Percentiles rank a stretch among this genome's conserved stretches.
These are phyloP conservation scores for Pseudoturritis turrita DNA, from an alignment of 345 rosid species.

Conservation along the genomic window DNA sequence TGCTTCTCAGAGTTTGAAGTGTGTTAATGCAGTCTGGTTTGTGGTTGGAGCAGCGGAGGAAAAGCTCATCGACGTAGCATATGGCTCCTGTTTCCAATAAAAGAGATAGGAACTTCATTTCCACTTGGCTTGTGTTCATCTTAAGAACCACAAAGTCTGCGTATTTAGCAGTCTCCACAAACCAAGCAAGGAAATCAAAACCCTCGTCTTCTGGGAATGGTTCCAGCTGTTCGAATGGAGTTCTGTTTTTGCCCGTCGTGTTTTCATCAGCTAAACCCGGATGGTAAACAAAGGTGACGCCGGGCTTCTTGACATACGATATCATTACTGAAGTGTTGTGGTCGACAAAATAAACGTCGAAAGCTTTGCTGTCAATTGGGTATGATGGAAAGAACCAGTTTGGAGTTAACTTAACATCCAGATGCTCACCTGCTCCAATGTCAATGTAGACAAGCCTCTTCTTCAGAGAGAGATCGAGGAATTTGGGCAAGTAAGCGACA, in stretches of 20 bases:
- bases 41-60: slow-evolving; percentile 48
- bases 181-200: slow-evolving; percentile 71
- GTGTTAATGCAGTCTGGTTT: slow-evolving; percentile 41
- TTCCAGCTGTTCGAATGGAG: slow-evolving; percentile 37
- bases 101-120: slow-evolving; percentile 45
- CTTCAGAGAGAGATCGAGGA: slow-evolving; percentile 35
- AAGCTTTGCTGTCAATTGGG: slow-evolving; percentile 51
- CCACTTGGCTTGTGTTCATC: slow-evolving; percentile 56
- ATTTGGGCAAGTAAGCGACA: slow-evolving; percentile 53
- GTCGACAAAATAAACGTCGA: slow-evolving; percentile 62
- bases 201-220: slow-evolving; percentile 47
- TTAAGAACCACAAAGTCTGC: slow-evolving; percentile 72
- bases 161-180: slow-evolving; percentile 49
- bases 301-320: slow-evolving; percentile 56
- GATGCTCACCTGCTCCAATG: slow-evolving; percentile 60
- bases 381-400: slow-evolving; percentile 62
- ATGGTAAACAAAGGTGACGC: slow-evolving; percentile 66
- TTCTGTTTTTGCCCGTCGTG: not conserved
- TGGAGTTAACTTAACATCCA: slow-evolving; percentile 12
- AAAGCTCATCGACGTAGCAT: slow-evolving; percentile 66
- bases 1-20: slow-evolving; percentile 49
- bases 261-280: slow-evolving; percentile 56
- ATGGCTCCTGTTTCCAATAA: slow-evolving; percentile 53
- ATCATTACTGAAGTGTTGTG: slow-evolving; percentile 70
- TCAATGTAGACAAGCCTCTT: slow-evolving; percentile 55